Conservation (phyloP, 2,329 filamentous ascomycete species). For the Zasmidium cellare region DNA sequence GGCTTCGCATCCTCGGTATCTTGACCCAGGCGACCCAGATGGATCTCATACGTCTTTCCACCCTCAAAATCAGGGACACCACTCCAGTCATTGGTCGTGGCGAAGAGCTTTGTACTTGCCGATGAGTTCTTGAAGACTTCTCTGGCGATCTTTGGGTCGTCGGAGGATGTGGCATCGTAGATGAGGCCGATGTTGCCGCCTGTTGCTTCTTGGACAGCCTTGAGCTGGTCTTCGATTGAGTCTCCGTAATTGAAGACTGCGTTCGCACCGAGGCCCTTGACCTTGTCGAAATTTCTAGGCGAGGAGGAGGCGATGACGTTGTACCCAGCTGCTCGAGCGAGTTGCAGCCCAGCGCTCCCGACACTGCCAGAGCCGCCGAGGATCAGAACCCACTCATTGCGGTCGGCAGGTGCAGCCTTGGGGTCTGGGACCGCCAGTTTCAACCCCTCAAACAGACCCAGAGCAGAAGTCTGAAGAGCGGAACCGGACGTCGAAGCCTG, state of each 20-base stretch:
- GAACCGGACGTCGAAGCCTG: neutral
- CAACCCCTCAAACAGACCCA: neutral
- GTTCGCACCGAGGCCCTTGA: neutral
- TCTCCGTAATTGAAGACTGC: neutral
- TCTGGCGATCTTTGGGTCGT: slow-evolving; percentile 2
- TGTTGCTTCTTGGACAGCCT: neutral
- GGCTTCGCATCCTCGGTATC: neutral
- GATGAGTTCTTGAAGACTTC: slow-evolving; percentile 1
- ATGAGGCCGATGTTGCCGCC: neutral
- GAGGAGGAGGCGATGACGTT: slow-evolving; percentile 1
- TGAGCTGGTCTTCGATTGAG: neutral
- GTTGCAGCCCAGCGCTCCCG: slow-evolving; percentile 1
- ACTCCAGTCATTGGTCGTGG: slow-evolving; percentile 9
- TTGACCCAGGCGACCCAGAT: neutral
- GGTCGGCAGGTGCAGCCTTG: neutral
- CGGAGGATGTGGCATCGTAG: slow-evolving; percentile 1
- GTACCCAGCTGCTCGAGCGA: neutral
- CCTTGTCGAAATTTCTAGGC: neutral
- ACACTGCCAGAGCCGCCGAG: slow-evolving; percentile 5
- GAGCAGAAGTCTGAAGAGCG: slow-evolving; percentile 2
- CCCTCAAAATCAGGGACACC: slow-evolving; percentile 6
- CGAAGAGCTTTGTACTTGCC: slow-evolving; percentile 1
- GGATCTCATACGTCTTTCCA: slow-evolving; percentile 8
- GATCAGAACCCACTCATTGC: slow-evolving; percentile 1
- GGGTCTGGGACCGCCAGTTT: neutral